A percentile compares a stretch with the other conserved stretches of the same genome.
phyloP scores from a whole-genome alignment of 331 rosid genomes.

The Arachis monticola region DNA sequence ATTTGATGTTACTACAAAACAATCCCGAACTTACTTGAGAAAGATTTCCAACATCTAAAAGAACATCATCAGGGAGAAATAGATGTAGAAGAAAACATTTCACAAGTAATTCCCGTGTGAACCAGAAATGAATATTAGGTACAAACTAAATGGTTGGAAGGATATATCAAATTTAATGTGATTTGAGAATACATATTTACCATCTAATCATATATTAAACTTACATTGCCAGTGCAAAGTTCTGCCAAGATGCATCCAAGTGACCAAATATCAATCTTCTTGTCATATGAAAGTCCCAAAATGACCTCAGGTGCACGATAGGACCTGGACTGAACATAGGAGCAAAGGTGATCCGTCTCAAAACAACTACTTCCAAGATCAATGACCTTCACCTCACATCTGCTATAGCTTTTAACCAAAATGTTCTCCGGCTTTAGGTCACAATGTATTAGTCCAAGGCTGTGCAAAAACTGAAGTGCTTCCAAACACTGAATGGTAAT shows the following conservation, averaged over 20 bases:
- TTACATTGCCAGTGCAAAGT: conserved; percentile 97
- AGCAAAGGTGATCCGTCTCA: conserved; percentile 98
- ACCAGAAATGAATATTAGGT: not conserved
- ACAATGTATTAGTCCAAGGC: conserved; percentile 95
- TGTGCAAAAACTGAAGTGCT: conserved; percentile 88
- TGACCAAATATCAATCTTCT: conserved; percentile 98
- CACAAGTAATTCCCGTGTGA: conserved; percentile 10
- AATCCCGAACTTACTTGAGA: not conserved
- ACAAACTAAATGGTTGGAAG: not conserved
- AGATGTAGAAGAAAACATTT: conserved; percentile 14
- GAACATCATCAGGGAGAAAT: conserved; percentile 11
- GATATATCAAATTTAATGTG: conserved; percentile 9
- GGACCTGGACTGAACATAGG: conserved; percentile 97
- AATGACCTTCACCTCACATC: conserved; percentile 99
- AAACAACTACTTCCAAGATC: conserved; percentile 99
- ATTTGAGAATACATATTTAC: conserved; percentile 15
- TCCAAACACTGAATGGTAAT: conserved; percentile 97
- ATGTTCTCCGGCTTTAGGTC: conserved; percentile 99
- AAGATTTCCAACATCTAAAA: conserved; percentile 4
- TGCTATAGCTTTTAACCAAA: conserved; percentile 95
- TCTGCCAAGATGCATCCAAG: conserved; percentile 99
- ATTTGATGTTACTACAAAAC: conserved; percentile 5
- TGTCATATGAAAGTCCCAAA: conserved; percentile 92
- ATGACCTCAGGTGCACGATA: conserved; percentile 99
- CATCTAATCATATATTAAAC: conserved; percentile 34